Base-by-base conservation (phyloP, 768 basidiomycete species). In the Boletales sp. region DNA sequence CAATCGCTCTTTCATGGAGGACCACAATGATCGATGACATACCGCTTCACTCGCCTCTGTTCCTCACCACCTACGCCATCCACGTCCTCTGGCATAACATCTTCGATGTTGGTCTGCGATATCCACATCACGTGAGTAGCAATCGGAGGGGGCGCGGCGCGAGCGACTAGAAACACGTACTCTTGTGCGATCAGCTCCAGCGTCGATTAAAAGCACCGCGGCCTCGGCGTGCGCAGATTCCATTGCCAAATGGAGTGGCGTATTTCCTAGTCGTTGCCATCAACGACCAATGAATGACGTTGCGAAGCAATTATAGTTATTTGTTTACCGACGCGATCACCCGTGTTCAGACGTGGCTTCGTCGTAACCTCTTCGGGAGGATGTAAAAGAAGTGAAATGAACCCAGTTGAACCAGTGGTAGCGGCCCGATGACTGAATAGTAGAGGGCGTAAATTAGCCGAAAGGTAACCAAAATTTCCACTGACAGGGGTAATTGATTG, bases 191-290 rank as follows among this genome's bases (percentile, higher is more conserved):
- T 97, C 95, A 8, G 94, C 94, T 17, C 95, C 95, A 41, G 92
- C 94, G 65, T 95, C 91, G 52, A 99, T 95, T 44, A 99, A 77
- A 44, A 88, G 67, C 2, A 93, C 88, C 10, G 95, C 95, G 14
- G 84, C 88, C 64, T 92, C 86, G 13, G 90, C 95, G 63, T 97
- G 90, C 15, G 86, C 95, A 47, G 90, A 93, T 61, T 99, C 95
- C 86, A 99, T 88, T 15, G 95, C 94, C 31, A 99, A 81, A 75
- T 99, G 96, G 34, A 99, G 73, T 2, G 96, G 93, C 2, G 96
- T 97, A 63, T 97, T 96, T 44, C 95, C 94, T 90, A 61, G 46
- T 49, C 58, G 28, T 50, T 15, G 35, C 51, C 25, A 56, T 13
- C 6, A 28, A 28, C 25, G 25, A 28, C 25, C 7, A 28, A 28